Evolutionary conservation across 2,329 filamentous ascomycete genomes (phyloP).

Genomic region (Colletotrichum sojae): DNA sequence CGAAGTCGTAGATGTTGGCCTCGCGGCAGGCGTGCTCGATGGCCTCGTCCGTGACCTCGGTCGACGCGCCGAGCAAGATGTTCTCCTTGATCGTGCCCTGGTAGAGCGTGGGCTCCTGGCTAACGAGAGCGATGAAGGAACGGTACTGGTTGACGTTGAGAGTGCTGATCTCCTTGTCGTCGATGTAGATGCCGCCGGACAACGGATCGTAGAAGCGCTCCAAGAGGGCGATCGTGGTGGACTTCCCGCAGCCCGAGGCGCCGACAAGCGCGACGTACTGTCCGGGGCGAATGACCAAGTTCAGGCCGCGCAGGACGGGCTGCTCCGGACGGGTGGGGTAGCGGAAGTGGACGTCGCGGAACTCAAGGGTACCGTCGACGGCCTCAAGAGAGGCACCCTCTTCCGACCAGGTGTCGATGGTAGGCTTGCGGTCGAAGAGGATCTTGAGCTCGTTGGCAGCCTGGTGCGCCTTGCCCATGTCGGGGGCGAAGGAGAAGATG

Average conservation of each 20-base stretch:
- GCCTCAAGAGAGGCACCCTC: slow-evolving; percentile 74
- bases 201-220: slow-evolving; percentile 96
- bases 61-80: slow-evolving; percentile 82
- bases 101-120: slow-evolving; percentile 94
- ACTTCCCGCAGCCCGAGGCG: slow-evolving; percentile 95
- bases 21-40: slow-evolving; percentile 87
- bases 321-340: slow-evolving; percentile 94
- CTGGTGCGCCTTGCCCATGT: slow-evolving; percentile 93
- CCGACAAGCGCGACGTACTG: slow-evolving; percentile 93
- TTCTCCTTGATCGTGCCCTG: slow-evolving; percentile 94
- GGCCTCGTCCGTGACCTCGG: slow-evolving; percentile 77
- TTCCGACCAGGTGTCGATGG: slow-evolving; percentile 85
- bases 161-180: slow-evolving; percentile 84
- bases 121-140: slow-evolving; percentile 86
- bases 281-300: slow-evolving; percentile 80
- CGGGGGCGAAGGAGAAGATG: slow-evolving; percentile 90
- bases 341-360: slow-evolving; percentile 92
- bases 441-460: slow-evolving; percentile 85
- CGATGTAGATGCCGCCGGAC: slow-evolving; percentile 83
- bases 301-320: slow-evolving; percentile 89
- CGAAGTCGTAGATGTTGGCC: slow-evolving; percentile 94
- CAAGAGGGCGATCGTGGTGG: slow-evolving; percentile 90
- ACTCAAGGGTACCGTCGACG: slow-evolving; percentile 86
- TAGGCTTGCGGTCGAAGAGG: slow-evolving; percentile 85
- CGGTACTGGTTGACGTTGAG: slow-evolving; percentile 92